Base-by-base conservation (phyloP, 1,284 basidiomycete genomes). In the Mixia osmundae region DNA sequence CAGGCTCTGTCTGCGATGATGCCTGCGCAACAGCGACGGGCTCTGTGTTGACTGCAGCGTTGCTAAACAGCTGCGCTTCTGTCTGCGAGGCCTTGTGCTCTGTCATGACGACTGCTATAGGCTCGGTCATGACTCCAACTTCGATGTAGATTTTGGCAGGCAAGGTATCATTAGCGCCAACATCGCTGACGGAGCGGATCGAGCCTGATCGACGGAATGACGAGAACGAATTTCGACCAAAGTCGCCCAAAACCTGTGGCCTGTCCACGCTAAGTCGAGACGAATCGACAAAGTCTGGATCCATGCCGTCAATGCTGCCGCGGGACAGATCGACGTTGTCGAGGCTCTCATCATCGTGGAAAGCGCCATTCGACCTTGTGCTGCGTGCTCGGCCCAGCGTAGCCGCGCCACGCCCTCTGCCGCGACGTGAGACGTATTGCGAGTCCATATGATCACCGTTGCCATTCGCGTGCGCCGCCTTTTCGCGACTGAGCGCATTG, bases 261-360 rank as follows among this genome's bases (percentile, higher is more conserved):
- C 15, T 14, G 6, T 30, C 28, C 28, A 30, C 20, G 28, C 28
- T 30, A n/a, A 78, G 61, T n/a, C n/a, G n/a, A n/a, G n/a, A n/a
- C n/a, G n/a, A n/a, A 42, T 77, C 76, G 37, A 76, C 75, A 50
- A 77, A 80, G 0, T 59, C 64, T 8, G 77, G 77, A 46, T 80
- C 77, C 72, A 80, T 76, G 26, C 76, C 76, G 36, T 80, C 76
- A 8, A 78, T 61, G 46, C 72, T 76, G 2, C 18, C 22, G 15
- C 14, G 28, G 6, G 15, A 16, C 14, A 19, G n/a, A 38, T 22
- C 27, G 35, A 37, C 16, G 22, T 44, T 35, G 11, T 46, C 43
- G 22, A 37, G 25, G 15, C 37, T 32, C 7, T 40, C 43, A 15
- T 40, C 43, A 16, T 36, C 25, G 20, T 37, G 14, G 28, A 43